Evolutionary conservation across 805 yeast genomes (phyloP), one percentile per base, ranked within the genome.

Genomic region (Myxozyma sirexii): DNA sequence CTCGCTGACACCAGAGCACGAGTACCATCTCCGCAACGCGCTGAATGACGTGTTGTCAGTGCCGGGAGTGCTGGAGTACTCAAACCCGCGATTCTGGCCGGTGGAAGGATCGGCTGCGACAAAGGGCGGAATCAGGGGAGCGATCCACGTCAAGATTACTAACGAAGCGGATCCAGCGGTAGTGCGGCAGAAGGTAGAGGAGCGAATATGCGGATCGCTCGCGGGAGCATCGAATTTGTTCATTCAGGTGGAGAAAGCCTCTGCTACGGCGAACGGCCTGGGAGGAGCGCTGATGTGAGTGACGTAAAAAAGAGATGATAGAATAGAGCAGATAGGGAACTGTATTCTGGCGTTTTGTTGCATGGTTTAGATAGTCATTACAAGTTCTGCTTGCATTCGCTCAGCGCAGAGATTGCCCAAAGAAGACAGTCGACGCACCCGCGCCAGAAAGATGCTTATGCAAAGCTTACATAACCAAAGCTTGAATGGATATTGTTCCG

Each of bases 81-180:
- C 96, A 0, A 87, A 90, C 0, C 97, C 98, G 8, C 81, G 96
- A 67, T 92, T 93, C 73, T 93, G 98, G 98, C 89, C 93, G 2
- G 79, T 74, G 45, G 78, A 76, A 48, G 68, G 65, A 4, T 50
- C 45, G 27, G 56, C 59, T 4, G 37, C 41, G 7, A 31, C 43
- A 42, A 48, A 48, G 38, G 59, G 53, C 23, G 58, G 47, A 19
- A 71, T 88, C 23, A 78, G 85, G 2, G 99, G 99, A 0, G 88
- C 86, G 66, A 79, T 93, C 13, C 98, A 94, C 70, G 80, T 93
- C 10, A 97, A 90, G 71, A 83, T 81, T 62, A 68, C 71, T 4
- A 79, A 78, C 10, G 92, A 89, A 1, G 92, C 88, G 59, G 86
- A 84, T 70, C 77, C 83, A 6, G 77, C 83, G 0, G 79, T 77